These are phyloP conservation scores for Panicum virgatum DNA, from an alignment of 202 grass and related monocot species.

Conservation along the genomic window DNA sequence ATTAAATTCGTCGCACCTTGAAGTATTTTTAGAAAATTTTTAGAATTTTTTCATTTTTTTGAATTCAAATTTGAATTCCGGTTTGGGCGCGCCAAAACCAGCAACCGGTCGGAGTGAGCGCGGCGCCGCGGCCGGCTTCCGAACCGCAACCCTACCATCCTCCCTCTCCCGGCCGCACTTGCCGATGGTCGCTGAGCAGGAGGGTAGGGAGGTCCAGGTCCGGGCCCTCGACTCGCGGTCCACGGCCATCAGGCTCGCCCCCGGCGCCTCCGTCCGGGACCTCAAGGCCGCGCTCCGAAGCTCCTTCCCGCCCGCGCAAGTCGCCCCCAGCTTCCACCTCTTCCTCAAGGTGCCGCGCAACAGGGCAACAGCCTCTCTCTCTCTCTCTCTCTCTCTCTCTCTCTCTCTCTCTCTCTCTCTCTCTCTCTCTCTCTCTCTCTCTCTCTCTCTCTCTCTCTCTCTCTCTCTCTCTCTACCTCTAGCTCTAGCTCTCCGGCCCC, in stretches of 20 bases:
- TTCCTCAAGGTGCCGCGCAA: conserved; percentile 67
- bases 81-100: conserved; percentile 34
- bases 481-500: not conserved
- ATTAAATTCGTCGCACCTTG: too few relatives aligned
- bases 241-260: conserved; percentile 40
- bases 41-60: too few relatives aligned
- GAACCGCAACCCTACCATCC: not conserved
- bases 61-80: too few relatives aligned
- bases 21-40: too few relatives aligned
- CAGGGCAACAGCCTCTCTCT: not conserved
- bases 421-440: not conserved
- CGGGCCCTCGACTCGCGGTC: conserved; percentile 70
- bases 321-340: conserved; percentile 73
- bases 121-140: not conserved
- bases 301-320: conserved; percentile 71
- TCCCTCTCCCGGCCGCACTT: not conserved
- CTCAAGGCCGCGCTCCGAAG: conserved; percentile 69
- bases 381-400: not conserved
- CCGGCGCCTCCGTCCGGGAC: conserved; percentile 52
- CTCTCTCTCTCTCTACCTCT: not conserved
- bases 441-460: not conserved
- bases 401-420: not conserved
- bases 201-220: conserved; percentile 57
- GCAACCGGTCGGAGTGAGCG: not conserved
- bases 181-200: not conserved